Conservation (phyloP, 2,329 filamentous ascomycete species). For the Fusarium gaditjirri region DNA sequence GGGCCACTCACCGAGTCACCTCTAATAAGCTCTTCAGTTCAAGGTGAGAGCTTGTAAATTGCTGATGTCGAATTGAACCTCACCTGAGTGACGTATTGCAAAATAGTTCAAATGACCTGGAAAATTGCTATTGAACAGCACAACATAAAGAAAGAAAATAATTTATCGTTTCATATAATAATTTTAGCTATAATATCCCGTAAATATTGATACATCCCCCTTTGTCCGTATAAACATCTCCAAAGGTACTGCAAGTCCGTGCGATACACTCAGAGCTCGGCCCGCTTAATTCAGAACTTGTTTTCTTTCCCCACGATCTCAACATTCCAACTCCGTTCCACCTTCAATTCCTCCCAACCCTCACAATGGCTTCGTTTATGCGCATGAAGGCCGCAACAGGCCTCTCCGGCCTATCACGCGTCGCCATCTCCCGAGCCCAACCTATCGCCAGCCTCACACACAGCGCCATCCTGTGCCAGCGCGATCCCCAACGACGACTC, state of each 20-base stretch:
- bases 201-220: background rate
- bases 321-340: background rate
- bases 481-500: conserved; percentile 38
- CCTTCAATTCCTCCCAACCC: background rate
- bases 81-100: conserved; percentile 7
- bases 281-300: conserved; percentile 37
- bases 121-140: background rate
- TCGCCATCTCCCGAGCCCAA: conserved; percentile 22
- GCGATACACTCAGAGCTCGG: conserved; percentile 33
- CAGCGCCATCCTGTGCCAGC: conserved; percentile 38
- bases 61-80: background rate
- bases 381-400: conserved; percentile 38
- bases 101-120: background rate
- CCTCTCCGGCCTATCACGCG: conserved; percentile 35
- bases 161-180: background rate
- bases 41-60: background rate
- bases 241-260: conserved; percentile 31
- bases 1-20: background rate
- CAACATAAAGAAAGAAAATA: background rate
- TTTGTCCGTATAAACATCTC: background rate
- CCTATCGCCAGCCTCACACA: conserved; percentile 29
- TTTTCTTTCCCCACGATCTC: conserved; percentile 21
- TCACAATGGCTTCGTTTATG: conserved; percentile 39
- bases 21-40: background rate
- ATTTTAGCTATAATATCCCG: background rate